Evolutionary conservation across 2,329 filamentous ascomycete species (phyloP).

Genomic region (Zelopaecilomyces penicillatus): DNA sequence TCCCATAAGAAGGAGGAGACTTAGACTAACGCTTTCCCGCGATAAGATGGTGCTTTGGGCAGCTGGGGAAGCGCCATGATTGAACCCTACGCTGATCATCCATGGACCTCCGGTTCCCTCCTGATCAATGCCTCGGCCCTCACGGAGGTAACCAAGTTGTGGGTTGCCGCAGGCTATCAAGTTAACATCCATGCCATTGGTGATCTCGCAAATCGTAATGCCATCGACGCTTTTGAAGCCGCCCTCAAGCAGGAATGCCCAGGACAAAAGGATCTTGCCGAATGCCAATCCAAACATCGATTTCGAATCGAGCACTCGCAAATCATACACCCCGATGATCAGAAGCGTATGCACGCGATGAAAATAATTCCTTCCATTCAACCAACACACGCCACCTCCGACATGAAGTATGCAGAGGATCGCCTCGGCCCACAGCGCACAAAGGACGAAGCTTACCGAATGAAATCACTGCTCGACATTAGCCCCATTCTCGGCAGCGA

Average conservation of each 20-base stretch:
- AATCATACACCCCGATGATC: constrained; percentile 60
- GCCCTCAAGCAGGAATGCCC: constrained; percentile 48
- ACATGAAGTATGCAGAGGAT: constrained; percentile 57
- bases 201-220: constrained; percentile 57
- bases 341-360: constrained; percentile 46
- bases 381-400: constrained; percentile 63
- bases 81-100: constrained; percentile 60
- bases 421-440: constrained; percentile 51
- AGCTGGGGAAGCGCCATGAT: constrained; percentile 65
- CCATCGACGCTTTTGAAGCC: constrained; percentile 53
- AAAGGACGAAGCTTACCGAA: constrained; percentile 52
- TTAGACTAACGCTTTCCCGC: background rate
- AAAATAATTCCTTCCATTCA: constrained; percentile 62
- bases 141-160: constrained; percentile 43
- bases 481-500: constrained; percentile 56
- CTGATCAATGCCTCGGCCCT: constrained; percentile 57
- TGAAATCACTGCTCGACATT: constrained; percentile 50
- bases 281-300: constrained; percentile 46
- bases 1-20: background rate
- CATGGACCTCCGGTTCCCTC: constrained; percentile 53
- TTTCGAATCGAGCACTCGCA: constrained; percentile 65
- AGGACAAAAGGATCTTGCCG: constrained; percentile 24
- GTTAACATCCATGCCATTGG: constrained; percentile 68
- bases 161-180: constrained; percentile 55
- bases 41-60: constrained; percentile 56